These are phyloP conservation scores for Desmodesmus armatus DNA, from an alignment of 139 green algal genomes.

Conservation along the genomic window DNA sequence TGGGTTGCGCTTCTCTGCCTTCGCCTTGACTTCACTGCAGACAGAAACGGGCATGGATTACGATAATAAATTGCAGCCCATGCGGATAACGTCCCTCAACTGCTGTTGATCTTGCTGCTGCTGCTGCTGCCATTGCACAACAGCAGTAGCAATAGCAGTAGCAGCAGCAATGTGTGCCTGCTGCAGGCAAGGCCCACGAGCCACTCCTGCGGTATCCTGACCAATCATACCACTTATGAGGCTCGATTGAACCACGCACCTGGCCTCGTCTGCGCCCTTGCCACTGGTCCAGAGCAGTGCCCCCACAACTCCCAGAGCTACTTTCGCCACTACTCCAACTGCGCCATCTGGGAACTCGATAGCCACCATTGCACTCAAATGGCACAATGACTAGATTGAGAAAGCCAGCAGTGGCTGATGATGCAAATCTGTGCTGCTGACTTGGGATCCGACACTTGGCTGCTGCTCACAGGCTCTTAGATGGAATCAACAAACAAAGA, in stretches of 20 bases:
- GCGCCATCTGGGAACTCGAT: conserved; percentile 26
- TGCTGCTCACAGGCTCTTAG: too few species aligned
- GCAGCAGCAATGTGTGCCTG: too few species aligned
- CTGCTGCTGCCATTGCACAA: conserved; percentile 25
- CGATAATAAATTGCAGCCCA: neutral
- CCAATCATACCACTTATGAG: neutral
- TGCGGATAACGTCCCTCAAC: too few species aligned
- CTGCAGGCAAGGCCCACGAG: too few species aligned
- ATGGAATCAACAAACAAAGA: too few species aligned
- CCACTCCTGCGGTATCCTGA: too few species aligned
- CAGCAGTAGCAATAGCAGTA: too few species aligned
- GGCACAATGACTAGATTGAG: too few species aligned
- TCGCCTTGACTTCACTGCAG: conserved; percentile 64
- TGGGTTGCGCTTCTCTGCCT: conserved; percentile 58
- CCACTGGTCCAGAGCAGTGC: conserved; percentile 65
- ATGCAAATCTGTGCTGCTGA: neutral
- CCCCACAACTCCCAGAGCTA: conserved; percentile 35
- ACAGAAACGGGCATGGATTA: too few species aligned
- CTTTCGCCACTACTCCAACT: conserved; percentile 51
- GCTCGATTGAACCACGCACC: conserved; percentile 18
- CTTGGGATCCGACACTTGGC: too few species aligned
- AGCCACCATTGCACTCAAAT: too few species aligned
- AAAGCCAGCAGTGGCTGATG: too few species aligned
- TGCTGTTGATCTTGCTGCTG: neutral
- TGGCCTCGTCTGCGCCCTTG: conserved; percentile 63